Evolutionary conservation across 148 eudicot species (phyloP).

Genomic region (Suaeda aralocaspica): DNA sequence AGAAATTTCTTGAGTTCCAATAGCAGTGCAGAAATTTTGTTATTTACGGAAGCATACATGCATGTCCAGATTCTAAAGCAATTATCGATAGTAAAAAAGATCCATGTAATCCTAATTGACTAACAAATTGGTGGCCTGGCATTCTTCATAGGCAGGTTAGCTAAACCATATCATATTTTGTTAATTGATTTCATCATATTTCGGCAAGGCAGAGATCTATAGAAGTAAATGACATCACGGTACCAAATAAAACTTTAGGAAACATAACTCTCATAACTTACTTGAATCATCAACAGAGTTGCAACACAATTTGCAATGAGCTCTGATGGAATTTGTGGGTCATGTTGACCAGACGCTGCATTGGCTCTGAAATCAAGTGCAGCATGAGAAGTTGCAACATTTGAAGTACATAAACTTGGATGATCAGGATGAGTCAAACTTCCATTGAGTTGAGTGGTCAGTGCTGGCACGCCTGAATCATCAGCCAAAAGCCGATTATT

Average conservation of each 20-base stretch:
- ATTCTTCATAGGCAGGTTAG: not conserved
- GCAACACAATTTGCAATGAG: constrained; percentile 79
- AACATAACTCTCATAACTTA: constrained; percentile 25
- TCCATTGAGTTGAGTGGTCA: constrained; percentile 31
- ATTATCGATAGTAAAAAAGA: not conserved
- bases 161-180: not conserved
- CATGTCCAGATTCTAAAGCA: not conserved
- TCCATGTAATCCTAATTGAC: not conserved
- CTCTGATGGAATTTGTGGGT: constrained; percentile 59
- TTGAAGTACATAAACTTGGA: constrained; percentile 29
- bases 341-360: constrained; percentile 34
- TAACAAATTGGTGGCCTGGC: not conserved
- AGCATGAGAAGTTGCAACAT: constrained; percentile 28
- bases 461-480: constrained; percentile 39
- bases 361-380: constrained; percentile 37
- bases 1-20: not conserved
- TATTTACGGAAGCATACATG: not conserved
- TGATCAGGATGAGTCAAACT: constrained; percentile 25
- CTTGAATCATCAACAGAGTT: constrained; percentile 91
- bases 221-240: not conserved
- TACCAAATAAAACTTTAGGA: constrained; percentile 1
- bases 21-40: not conserved
- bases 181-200: not conserved
- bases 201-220: not conserved
- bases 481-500: constrained; percentile 49